These are phyloP conservation scores for Fraxinus xanthoxyloides DNA, from an alignment of 305 asterid genomes.

Conservation along the genomic window DNA sequence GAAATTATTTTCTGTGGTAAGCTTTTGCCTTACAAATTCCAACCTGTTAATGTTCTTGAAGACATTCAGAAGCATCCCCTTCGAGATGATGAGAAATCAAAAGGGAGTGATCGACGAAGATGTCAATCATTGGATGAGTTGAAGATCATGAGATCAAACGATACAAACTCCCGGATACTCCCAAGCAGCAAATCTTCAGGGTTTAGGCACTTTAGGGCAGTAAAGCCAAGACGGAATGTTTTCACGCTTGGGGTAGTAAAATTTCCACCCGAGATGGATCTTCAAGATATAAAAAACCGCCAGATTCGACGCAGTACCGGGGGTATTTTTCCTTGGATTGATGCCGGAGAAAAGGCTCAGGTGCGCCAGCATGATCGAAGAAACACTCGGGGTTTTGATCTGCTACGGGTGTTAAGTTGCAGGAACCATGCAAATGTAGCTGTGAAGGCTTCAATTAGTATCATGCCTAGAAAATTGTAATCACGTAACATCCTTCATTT, in stretches of 20 bases:
- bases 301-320: slow-evolving; percentile 44
- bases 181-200: slow-evolving; percentile 49
- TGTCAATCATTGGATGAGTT: slow-evolving; percentile 46
- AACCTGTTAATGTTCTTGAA: neutral
- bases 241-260: slow-evolving; percentile 46
- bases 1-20: slow-evolving; percentile 67
- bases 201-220: slow-evolving; percentile 22
- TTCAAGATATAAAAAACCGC: slow-evolving; percentile 55
- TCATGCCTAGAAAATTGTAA: neutral
- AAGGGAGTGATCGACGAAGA: slow-evolving; percentile 11
- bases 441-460: slow-evolving; percentile 33
- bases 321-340: slow-evolving; percentile 24
- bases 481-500: neutral
- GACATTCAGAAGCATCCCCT: neutral
- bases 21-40: slow-evolving; percentile 41
- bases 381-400: slow-evolving; percentile 43
- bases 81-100: neutral
- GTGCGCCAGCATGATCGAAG: slow-evolving; percentile 22
- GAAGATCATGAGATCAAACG: slow-evolving; percentile 10
- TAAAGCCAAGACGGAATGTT: slow-evolving; percentile 49
- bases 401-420: slow-evolving; percentile 53
- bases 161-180: neutral
- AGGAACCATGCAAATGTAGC: slow-evolving; percentile 52
- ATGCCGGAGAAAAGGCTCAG: slow-evolving; percentile 25
- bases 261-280: slow-evolving; percentile 55